Base-by-base conservation (phyloP, 805 yeast species). In the Blastobotrys parvus region DNA sequence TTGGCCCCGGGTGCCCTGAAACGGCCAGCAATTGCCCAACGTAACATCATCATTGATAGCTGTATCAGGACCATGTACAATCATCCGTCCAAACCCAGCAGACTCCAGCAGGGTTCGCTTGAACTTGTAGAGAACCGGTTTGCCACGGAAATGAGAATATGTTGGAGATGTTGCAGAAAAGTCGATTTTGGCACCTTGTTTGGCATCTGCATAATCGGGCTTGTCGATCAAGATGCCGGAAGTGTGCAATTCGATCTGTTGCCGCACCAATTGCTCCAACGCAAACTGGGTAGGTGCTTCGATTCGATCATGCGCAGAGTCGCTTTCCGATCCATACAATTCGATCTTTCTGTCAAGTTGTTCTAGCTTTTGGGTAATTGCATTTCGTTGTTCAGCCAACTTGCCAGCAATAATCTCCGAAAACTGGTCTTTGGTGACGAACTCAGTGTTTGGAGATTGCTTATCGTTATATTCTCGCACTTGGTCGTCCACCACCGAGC, bases 11-110 rank as follows among this genome's bases (percentile, higher is more conserved):
- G 43, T 34, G 2, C 65, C 65, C 5, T 48, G 42, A 39, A 61
- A 57, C 17, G 64, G 59, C 65, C 65, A 61, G 49, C 65, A 61
- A 21, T 44, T 45, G 2, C 61, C 64, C 4, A 47, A 42, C n/a
- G 50, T 43, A 6, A 46, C 34, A 7, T 51, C 54, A 1, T 48
- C 36, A 8, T 36, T 30, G 10, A 59, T 48, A 8, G 56, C 57
- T 16, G 44, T 47, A 22, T 39, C 52, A 3, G 54, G 50, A 3
- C 41, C 20, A 35, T 48, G 34, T 2, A 49, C 35, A 6, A 34
- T 35, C 11, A 44, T 34, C 23, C 45, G 38, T 3, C 51, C 55
- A 7, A 51, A 21, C n/a, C 53, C 56, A 19, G 45, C 41, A 3
- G 43, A 13, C 2, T 48, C 41, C 27, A 45, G 33, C 3, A 35